phyloP scores from a whole-genome alignment of 768 basidiomycete species.

The Pulveroboletus ravenelii region DNA sequence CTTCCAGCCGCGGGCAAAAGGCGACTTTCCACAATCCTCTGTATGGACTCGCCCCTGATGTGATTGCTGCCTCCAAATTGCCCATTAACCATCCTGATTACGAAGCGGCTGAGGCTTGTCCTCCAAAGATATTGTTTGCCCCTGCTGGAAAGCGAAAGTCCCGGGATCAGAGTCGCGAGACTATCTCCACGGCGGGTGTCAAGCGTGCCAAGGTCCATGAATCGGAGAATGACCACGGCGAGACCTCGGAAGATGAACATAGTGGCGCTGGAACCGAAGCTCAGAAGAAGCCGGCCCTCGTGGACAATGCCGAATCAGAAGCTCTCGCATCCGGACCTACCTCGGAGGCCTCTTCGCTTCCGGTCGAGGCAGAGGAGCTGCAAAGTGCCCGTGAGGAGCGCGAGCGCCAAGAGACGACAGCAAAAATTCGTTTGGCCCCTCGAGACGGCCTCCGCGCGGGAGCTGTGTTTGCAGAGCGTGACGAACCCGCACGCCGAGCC shows the following conservation, averaged over 20 bases:
- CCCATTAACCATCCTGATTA: constrained; percentile 64
- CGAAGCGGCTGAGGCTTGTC: constrained; percentile 50
- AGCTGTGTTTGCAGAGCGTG: constrained; percentile 25
- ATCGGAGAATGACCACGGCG: constrained; percentile 4
- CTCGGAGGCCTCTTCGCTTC: neutral
- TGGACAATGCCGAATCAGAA: constrained; percentile 4
- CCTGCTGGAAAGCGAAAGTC: constrained; percentile 26
- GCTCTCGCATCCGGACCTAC: constrained; percentile 4
- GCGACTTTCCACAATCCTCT: constrained; percentile 60
- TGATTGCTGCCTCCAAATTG: constrained; percentile 41
- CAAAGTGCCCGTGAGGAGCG: constrained; percentile 22
- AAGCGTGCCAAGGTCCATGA: constrained; percentile 14
- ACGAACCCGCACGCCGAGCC: constrained; percentile 29
- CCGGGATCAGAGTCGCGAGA: constrained; percentile 23
- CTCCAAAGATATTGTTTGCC: constrained; percentile 53
- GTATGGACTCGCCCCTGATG: constrained; percentile 46
- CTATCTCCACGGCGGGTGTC: neutral
- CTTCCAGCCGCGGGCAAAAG: constrained; percentile 61
- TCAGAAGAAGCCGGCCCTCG: neutral
- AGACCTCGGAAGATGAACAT: constrained; percentile 17
- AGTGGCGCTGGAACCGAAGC: neutral
- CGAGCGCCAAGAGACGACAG: constrained; percentile 20
- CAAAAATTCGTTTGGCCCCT: constrained; percentile 20
- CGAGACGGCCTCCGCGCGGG: constrained; percentile 30
- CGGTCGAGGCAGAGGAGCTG: constrained; percentile 1